Evolutionary conservation across 441 rosid species (phyloP).

Genomic region (Bruguiera hainesii): DNA sequence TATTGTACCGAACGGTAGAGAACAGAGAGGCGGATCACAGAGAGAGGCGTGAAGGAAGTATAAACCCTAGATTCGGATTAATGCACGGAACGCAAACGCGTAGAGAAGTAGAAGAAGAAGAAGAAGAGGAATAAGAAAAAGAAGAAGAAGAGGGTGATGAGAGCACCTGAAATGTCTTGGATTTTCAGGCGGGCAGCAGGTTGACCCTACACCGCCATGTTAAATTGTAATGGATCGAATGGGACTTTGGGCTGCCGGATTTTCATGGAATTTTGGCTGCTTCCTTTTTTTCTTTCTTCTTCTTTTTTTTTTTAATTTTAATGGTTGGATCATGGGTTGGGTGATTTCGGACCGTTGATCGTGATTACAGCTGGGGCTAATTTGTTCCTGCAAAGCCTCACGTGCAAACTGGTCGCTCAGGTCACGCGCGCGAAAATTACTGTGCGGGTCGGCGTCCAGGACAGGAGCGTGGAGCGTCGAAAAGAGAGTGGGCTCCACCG

Average conservation of each 20-base stretch:
- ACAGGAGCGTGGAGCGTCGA: neutral
- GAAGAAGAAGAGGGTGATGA: neutral
- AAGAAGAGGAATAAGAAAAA: neutral
- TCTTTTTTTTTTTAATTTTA: too few relatives aligned
- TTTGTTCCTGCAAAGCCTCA: neutral
- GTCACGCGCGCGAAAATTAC: slow-evolving; percentile 23
- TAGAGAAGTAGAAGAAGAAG: slow-evolving; percentile 1
- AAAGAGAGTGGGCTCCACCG: slow-evolving; percentile 16
- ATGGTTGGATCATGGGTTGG: neutral
- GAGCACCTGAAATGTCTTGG: slow-evolving; percentile 22
- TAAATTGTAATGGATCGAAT: slow-evolving; percentile 21
- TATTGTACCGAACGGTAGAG: neutral
- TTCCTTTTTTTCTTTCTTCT: too few relatives aligned
- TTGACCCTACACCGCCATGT: slow-evolving; percentile 26
- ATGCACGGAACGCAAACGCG: slow-evolving; percentile 2
- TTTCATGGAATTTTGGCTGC: neutral
- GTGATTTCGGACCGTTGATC: slow-evolving; percentile 26
- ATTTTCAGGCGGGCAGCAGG: slow-evolving; percentile 18
- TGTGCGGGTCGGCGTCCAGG: slow-evolving; percentile 10
- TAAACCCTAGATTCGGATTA: slow-evolving; percentile 14
- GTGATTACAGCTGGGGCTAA: slow-evolving; percentile 24
- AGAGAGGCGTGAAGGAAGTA: neutral
- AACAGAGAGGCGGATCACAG: neutral
- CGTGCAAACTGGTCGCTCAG: neutral
- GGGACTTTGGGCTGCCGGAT: slow-evolving; percentile 18